A percentile compares a stretch with the other conserved stretches of the same genome.
Conservation (phyloP, 495 filamentous ascomycete genomes). For the Aspergillus haitiensis region DNA sequence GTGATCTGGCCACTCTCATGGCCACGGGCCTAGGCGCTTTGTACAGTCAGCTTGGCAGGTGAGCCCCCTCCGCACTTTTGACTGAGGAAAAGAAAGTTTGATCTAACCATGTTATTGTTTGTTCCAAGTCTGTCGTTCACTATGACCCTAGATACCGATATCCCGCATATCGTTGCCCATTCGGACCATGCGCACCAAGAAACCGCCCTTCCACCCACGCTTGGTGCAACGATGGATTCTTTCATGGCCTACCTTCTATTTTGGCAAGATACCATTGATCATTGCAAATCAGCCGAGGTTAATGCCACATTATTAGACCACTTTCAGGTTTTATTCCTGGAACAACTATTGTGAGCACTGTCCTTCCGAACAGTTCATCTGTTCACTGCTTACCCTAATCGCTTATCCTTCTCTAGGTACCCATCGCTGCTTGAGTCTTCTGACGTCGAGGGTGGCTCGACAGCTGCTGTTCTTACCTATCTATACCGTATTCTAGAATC, state of each 20-base stretch:
- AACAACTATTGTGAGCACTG: slow-evolving; percentile 78
- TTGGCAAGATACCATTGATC: slow-evolving; percentile 97
- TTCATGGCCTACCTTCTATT: slow-evolving; percentile 94
- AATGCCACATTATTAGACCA: slow-evolving; percentile 92
- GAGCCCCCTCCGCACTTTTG: slow-evolving; percentile 13
- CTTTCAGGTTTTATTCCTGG: slow-evolving; percentile 94
- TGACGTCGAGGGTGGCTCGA: slow-evolving; percentile 93
- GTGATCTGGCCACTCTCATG: slow-evolving; percentile 95
- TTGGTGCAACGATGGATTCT: slow-evolving; percentile 80
- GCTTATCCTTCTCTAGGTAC: slow-evolving; percentile 57
- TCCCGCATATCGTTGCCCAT: slow-evolving; percentile 79
- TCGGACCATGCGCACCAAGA: slow-evolving; percentile 68
- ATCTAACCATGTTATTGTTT: neutral
- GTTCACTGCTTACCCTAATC: neutral
- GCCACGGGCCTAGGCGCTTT: slow-evolving; percentile 91
- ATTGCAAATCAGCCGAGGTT: slow-evolving; percentile 88
- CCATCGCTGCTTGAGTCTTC: slow-evolving; percentile 95
- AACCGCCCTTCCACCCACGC: slow-evolving; percentile 47
- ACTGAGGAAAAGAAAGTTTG: slow-evolving; percentile 1
- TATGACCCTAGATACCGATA: slow-evolving; percentile 52
- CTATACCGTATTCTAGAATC: slow-evolving; percentile 86
- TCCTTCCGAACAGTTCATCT: neutral
- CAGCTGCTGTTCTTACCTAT: slow-evolving; percentile 93
- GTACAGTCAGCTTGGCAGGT: slow-evolving; percentile 93
- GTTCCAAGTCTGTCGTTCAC: slow-evolving; percentile 37